These are phyloP conservation scores for Polytolypa hystricis DNA, from an alignment of 2,329 filamentous ascomycete species.

Conservation along the genomic window DNA sequence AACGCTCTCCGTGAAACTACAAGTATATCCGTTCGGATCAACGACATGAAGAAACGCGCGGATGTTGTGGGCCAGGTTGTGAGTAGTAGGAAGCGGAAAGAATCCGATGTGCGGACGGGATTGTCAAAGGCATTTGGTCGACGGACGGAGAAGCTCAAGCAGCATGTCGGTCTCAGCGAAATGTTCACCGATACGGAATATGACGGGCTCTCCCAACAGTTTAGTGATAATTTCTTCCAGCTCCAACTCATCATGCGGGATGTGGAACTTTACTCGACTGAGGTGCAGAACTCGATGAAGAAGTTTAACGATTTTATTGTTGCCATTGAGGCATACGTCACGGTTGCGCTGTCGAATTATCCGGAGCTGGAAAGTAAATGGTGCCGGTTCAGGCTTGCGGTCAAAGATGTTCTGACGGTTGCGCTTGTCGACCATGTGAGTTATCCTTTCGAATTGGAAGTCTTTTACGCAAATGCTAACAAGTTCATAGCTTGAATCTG, in stretches of 20 bases:
- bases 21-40: constrained; percentile 58
- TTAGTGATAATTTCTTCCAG: constrained; percentile 83
- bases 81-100: constrained; percentile 65
- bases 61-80: constrained; percentile 87
- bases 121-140: constrained; percentile 84
- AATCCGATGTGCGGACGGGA: constrained; percentile 75
- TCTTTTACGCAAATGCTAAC: constrained; percentile 4
- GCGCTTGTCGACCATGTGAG: constrained; percentile 72
- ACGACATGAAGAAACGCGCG: constrained; percentile 89
- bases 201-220: constrained; percentile 69
- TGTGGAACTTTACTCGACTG: constrained; percentile 83
- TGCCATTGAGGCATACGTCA: constrained; percentile 74
- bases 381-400: constrained; percentile 78
- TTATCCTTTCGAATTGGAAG: constrained; percentile 4
- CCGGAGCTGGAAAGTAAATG: constrained; percentile 89
- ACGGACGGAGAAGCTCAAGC: constrained; percentile 74
- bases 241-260: constrained; percentile 87
- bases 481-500: constrained; percentile 42
- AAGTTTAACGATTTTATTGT: constrained; percentile 70
- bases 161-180: constrained; percentile 52
- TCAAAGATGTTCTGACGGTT: constrained; percentile 73
- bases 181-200: constrained; percentile 73
- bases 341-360: constrained; percentile 55
- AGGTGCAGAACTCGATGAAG: constrained; percentile 66
- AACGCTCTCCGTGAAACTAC: constrained; percentile 60